Base-by-base conservation (phyloP, 352 stramenopile genomes). In the Globisporangium recalcitrans region DNA sequence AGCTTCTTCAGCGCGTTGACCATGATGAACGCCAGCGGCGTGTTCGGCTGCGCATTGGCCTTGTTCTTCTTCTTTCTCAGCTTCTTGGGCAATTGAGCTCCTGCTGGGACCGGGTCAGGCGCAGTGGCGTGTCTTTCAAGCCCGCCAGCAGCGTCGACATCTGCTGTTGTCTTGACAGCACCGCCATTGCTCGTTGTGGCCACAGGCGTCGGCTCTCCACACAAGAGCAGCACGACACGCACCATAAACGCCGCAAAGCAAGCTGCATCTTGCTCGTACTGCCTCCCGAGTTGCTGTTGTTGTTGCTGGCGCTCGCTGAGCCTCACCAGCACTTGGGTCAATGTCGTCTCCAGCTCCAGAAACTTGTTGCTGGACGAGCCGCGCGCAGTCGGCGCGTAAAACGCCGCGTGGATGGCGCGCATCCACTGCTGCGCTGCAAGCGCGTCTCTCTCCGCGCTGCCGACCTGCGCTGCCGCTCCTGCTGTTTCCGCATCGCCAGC, bases 1-100 rank as follows among this genome's bases (percentile, higher is more conserved):
- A 87, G 51, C 32, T 78, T 83, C 34, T 70, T 67, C n/a, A 90
- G 62, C 9, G 81, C 78, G 26, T 80, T 80, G 7, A 90, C 52
- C 1, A 82, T 55, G 46, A 90, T 63, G 58, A 83, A 90, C 7
- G 78, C 75, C 19, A 90, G 68, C 13, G 81, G 81, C 10, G 70
- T 70, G 54, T 80, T 73, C 1, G 81, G 78, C 34, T 88, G 78
- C 1, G 67, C 29, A 16, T 62, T 70, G n/a, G 60, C 69, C 55
- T 73, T 82, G 40, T 61, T 63, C 46, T 61, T 68, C 38, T 66
- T 65, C 48, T 68, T 73, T 26, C 51, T 32, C 7, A 52, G 54
- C 14, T 26, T 27, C 40, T 62, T 66, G 38, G 38, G 27, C 19
- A 38, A 22, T 24, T 56, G 58, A 13, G 22, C 2, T 21, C 16